Evolutionary conservation across 306 rosid species (phyloP).

Genomic region (Pyrus betulifolia): DNA sequence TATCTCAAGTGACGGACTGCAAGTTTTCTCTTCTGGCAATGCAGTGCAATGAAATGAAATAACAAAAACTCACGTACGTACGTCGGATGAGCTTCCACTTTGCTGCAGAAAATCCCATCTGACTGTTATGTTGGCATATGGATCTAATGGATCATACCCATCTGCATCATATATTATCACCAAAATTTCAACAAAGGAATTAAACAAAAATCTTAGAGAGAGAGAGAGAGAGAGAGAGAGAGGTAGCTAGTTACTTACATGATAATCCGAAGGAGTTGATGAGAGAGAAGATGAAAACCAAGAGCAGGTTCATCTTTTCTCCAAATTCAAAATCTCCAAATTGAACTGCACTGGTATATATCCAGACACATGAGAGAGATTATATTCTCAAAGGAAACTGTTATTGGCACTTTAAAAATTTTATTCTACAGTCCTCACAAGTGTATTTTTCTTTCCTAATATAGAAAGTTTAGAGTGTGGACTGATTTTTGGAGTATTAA

Average conservation of each 20-base stretch:
- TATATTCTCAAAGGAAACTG: no score
- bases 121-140: slow-evolving; percentile 49
- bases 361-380: no score
- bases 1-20: no score
- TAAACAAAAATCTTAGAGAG: neutral
- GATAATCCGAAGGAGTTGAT: slow-evolving; percentile 30
- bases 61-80: slow-evolving; percentile 34
- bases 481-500: no score
- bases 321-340: neutral
- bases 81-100: slow-evolving; percentile 34
- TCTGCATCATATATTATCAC: slow-evolving; percentile 30
- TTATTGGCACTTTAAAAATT: no score
- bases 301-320: slow-evolving; percentile 3
- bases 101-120: slow-evolving; percentile 60
- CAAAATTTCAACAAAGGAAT: neutral
- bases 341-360: no score
- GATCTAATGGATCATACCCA: slow-evolving; percentile 71
- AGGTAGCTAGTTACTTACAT: slow-evolving; percentile 33
- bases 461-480: no score
- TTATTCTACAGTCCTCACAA: no score
- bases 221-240: neutral
- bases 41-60: neutral
- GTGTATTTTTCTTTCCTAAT: no score
- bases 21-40: no score
- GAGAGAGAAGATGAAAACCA: slow-evolving; percentile 25